phyloP scores from a whole-genome alignment of 139 green algal genomes.

The Picochlorum costavermella region DNA sequence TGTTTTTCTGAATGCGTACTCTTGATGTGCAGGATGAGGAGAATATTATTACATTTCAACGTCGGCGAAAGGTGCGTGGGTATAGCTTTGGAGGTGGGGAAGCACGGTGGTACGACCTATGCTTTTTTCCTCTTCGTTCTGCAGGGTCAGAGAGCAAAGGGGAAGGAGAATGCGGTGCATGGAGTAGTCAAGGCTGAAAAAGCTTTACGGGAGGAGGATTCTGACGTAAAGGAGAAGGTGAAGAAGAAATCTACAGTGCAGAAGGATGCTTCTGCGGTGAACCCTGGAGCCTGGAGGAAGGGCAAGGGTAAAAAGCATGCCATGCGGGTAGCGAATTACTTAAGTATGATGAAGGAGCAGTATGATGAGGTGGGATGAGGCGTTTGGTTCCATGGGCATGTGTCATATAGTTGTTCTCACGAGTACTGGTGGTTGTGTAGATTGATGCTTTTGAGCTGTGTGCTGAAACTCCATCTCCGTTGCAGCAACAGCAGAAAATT shows the following conservation, averaged over 20 bases:
- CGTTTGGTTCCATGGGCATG: too few species aligned
- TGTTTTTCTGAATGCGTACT: too few species aligned
- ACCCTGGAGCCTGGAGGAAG: neutral
- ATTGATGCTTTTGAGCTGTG: slow-evolving; percentile 50
- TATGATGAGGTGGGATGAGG: neutral
- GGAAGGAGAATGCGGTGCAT: slow-evolving; percentile 6
- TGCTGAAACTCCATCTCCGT: slow-evolving; percentile 33
- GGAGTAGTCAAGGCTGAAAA: too few species aligned
- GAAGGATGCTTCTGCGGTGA: neutral
- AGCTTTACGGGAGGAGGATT: neutral
- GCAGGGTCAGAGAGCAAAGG: too few species aligned
- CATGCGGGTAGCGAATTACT: neutral
- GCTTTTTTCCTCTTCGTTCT: too few species aligned
- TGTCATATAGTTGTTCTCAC: too few species aligned
- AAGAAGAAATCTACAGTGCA: neutral
- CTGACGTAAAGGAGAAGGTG: neutral
- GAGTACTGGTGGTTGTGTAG: slow-evolving; percentile 9
- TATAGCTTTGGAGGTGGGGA: too few species aligned
- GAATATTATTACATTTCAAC: too few species aligned
- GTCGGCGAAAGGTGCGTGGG: too few species aligned
- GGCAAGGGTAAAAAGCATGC: neutral
- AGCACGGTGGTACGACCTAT: too few species aligned
- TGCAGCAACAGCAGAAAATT: neutral
- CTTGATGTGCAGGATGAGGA: too few species aligned
- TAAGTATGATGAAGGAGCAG: neutral